These are phyloP conservation scores for Epichloe scottii DNA, from an alignment of 2,329 filamentous ascomycete species.

Conservation along the genomic window DNA sequence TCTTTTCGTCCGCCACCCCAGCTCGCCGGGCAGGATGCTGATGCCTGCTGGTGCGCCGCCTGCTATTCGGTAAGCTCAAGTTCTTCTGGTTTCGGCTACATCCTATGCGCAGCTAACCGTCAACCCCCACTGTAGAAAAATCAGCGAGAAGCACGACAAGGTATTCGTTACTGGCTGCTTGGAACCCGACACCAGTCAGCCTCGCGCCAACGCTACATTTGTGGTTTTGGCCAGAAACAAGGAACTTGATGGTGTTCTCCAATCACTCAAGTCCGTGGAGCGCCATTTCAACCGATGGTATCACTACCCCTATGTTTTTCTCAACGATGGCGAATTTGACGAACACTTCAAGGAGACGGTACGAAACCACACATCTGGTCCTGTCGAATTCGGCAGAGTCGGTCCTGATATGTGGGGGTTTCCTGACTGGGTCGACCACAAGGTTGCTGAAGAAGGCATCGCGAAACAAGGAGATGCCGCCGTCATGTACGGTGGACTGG, in stretches of 20 bases:
- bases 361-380: slow-evolving; percentile 74
- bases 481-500: slow-evolving; percentile 98
- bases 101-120: neutral
- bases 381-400: slow-evolving; percentile 90
- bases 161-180: slow-evolving; percentile 88
- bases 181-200: slow-evolving; percentile 63
- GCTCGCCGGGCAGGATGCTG: slow-evolving; percentile 67
- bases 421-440: slow-evolving; percentile 89
- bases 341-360: slow-evolving; percentile 82
- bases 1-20: slow-evolving; percentile 79
- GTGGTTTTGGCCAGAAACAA: slow-evolving; percentile 93
- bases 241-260: slow-evolving; percentile 88
- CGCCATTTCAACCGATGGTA: slow-evolving; percentile 99
- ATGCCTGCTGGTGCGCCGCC: slow-evolving; percentile 83
- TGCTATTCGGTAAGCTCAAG: slow-evolving; percentile 58
- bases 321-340: slow-evolving; percentile 97
- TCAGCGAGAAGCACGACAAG: slow-evolving; percentile 94
- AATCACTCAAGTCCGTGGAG: slow-evolving; percentile 96
- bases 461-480: slow-evolving; percentile 91
- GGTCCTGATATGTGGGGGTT: slow-evolving; percentile 87
- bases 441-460: slow-evolving; percentile 91
- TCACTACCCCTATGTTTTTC: slow-evolving; percentile 94
- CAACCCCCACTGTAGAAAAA: slow-evolving; percentile 52
- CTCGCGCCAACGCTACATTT: slow-evolving; percentile 86
- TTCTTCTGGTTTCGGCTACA: neutral